A percentile compares a stretch with the other conserved stretches of the same genome.
Evolutionary conservation across 2,329 filamentous ascomycete genomes (phyloP).

Genomic region (Cryphonectria nitschkei): DNA sequence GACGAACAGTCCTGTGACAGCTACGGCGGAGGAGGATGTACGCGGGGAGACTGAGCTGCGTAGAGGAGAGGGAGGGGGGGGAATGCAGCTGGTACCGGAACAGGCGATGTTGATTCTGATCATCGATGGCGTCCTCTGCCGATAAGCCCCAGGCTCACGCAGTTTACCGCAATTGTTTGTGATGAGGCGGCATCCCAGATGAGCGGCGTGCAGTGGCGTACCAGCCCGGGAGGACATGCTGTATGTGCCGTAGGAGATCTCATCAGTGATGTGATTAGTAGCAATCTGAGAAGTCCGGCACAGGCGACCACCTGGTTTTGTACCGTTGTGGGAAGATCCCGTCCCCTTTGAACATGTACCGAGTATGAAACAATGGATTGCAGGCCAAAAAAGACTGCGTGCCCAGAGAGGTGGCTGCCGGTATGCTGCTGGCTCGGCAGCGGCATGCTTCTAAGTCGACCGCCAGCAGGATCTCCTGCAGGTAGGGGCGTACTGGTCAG

Average conservation of each 20-base stretch:
- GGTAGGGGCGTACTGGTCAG: background rate
- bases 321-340: background rate
- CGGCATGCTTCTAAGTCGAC: background rate
- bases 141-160: constrained; percentile 12
- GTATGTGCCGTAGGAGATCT: constrained; percentile 17
- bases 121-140: constrained; percentile 8
- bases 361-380: background rate
- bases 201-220: constrained; percentile 15
- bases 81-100: background rate
- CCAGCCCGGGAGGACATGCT: constrained; percentile 15
- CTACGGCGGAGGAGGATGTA: constrained; percentile 3
- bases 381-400: background rate
- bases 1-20: constrained; percentile 12
- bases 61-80: background rate
- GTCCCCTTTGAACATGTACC: background rate
- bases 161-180: constrained; percentile 17
- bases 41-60: background rate
- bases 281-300: background rate
- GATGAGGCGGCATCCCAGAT: constrained; percentile 18
- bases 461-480: background rate
- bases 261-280: background rate
- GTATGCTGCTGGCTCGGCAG: background rate
- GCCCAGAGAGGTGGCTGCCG: background rate
- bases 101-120: constrained; percentile 22
- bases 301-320: background rate